Conservation (phyloP, 495 filamentous ascomycete species). For the Aspergillus affinis region DNA sequence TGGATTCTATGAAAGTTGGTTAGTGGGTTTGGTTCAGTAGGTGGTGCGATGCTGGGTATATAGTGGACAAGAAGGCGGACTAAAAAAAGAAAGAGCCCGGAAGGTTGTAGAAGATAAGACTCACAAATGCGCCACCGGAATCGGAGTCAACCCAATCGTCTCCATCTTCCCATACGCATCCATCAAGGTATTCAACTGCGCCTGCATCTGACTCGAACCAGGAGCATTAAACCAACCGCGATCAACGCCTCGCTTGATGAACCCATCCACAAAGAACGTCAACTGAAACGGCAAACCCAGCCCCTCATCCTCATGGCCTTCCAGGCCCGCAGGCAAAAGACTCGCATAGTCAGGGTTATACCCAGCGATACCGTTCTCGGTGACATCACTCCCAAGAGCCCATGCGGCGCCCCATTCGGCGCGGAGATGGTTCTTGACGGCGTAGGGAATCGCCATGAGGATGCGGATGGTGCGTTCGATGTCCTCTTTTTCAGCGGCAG, state of each 20-base stretch:
- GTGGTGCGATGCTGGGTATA: too few species aligned
- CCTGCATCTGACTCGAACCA: slow-evolving; percentile 60
- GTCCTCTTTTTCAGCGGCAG: slow-evolving; percentile 52
- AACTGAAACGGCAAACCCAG: slow-evolving; percentile 66
- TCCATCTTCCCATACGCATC: slow-evolving; percentile 73
- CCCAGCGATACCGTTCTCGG: slow-evolving; percentile 43
- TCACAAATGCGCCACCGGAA: slow-evolving; percentile 73
- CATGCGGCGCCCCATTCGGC: slow-evolving; percentile 67
- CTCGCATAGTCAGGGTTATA: slow-evolving; percentile 60
- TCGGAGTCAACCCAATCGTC: slow-evolving; percentile 68
- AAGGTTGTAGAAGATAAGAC: slow-evolving; percentile 14
- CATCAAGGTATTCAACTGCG: slow-evolving; percentile 59
- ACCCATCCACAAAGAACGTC: slow-evolving; percentile 65
- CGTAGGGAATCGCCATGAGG: slow-evolving; percentile 70
- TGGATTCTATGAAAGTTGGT: slow-evolving; percentile 54
- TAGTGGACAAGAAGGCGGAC: too few species aligned
- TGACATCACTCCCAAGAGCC: slow-evolving; percentile 42
- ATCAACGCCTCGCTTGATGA: slow-evolving; percentile 62
- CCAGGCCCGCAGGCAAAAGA: slow-evolving; percentile 58
- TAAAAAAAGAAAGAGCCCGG: neutral
- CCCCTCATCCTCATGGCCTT: slow-evolving; percentile 62
- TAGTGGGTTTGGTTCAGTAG: neutral
- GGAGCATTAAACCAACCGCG: slow-evolving; percentile 61
- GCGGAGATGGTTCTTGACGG: slow-evolving; percentile 72
- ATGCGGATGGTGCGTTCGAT: slow-evolving; percentile 59